Conservation (phyloP, 352 stramenopile species). For the Phytophthora pluvialis region DNA sequence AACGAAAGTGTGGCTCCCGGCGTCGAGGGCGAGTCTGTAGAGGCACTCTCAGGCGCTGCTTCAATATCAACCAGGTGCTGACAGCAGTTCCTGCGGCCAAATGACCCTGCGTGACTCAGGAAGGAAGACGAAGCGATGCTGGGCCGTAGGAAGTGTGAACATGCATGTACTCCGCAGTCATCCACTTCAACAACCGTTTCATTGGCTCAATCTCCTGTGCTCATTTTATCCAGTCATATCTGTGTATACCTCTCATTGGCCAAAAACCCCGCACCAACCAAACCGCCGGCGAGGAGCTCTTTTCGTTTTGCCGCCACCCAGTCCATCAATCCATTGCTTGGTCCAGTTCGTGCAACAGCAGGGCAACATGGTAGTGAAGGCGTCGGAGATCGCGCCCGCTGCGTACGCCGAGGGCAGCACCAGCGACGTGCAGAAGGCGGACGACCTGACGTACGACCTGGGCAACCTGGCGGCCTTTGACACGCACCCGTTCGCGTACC, state of each 20-base stretch:
- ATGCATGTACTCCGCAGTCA: no score
- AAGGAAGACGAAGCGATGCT: no score
- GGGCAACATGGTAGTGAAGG: constrained; percentile 76
- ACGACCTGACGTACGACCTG: constrained; percentile 90
- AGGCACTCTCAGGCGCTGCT: no score
- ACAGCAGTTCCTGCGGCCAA: background rate
- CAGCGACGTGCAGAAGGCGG: constrained; percentile 78
- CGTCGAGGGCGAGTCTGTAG: no score
- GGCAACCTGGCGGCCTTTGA: constrained; percentile 91
- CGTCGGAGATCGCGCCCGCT: constrained; percentile 81
- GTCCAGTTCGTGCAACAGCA: constrained; percentile 1
- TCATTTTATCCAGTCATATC: constrained; percentile 10
- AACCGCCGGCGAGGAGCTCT: constrained; percentile 5
- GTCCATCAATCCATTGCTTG: constrained; percentile 11
- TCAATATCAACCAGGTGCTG: no score
- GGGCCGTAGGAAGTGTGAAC: no score
- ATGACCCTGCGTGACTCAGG: no score
- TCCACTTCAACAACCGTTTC: background rate
- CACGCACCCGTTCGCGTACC: constrained; percentile 85
- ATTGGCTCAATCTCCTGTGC: constrained; percentile 2
- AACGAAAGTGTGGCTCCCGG: background rate
- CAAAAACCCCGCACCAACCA: constrained; percentile 28
- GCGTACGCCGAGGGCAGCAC: constrained; percentile 67
- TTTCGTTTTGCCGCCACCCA: constrained; percentile 20
- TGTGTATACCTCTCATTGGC: constrained; percentile 13